Base-by-base conservation (phyloP, 148 eudicot genomes). In the Amaranthus cruentus region DNA sequence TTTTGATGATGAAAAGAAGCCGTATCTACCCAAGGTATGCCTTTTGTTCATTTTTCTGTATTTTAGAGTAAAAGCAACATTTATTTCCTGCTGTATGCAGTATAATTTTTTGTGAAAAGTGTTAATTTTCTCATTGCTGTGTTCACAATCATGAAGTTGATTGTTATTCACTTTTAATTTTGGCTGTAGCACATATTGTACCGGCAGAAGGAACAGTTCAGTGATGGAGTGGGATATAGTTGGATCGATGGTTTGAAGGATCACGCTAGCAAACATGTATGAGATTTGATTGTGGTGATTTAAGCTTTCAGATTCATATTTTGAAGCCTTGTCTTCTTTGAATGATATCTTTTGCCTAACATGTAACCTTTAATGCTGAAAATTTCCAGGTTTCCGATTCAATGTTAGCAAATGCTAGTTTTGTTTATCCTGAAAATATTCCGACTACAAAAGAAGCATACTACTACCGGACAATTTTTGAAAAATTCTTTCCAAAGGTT, bases 171-270 rank as follows among this genome's bases (percentile, higher is more conserved):
- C 10, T 65, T 66, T 62, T 55, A 9, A 71, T 58, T 74, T 67
- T 76, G 70, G 69, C 71, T 77, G 54, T 38, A 92, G 97, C 91
- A 92, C 74, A 92, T 90, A 72, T 80, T 92, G 78, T 90, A 92
- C 84, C 85, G 98, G 77, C 96, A 92, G 83, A 90, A 90, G 85
- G 98, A 92, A 73, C 96, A 92, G 82, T 92, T 93, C 82, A 93
- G 98, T 81, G 96, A 93, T 79, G 98, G 98, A 72, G 98, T 90
- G 44, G 96, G 98, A 52, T 93, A 93, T 85, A 93, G 98, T 81
- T 93, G 96, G 98, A 93, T 93, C 72, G 98, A 93, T 73, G 93
- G 98, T 52, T 78, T 93, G 82, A 93, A 90, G 81, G 96, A 93
- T 62, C 96, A 93, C 58, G 98, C 98, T 43, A 78, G 86, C 84